phyloP scores from a whole-genome alignment of 768 basidiomycete species.

The Boletus vinaceobasis region DNA sequence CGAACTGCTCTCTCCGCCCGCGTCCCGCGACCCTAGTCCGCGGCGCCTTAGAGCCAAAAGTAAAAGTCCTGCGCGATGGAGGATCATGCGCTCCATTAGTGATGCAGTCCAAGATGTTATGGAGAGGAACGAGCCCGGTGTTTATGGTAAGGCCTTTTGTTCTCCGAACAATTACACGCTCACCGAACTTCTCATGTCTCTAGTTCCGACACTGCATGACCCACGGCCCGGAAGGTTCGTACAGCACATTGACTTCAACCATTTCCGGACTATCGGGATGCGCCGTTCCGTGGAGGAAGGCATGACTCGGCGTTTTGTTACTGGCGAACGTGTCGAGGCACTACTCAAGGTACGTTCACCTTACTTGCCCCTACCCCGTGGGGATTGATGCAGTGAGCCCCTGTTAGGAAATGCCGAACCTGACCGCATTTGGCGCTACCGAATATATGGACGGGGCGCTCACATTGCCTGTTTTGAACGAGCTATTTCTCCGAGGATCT shows the following conservation, averaged over 20 bases:
- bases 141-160: constrained; percentile 56
- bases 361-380: constrained; percentile 1
- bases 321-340: constrained; percentile 76
- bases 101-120: constrained; percentile 73
- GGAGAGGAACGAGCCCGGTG: constrained; percentile 57
- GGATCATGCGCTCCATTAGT: constrained; percentile 73
- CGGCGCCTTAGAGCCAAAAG: constrained; percentile 71
- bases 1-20: constrained; percentile 74
- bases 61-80: constrained; percentile 81
- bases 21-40: constrained; percentile 82
- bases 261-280: constrained; percentile 97
- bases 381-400: background rate
- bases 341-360: constrained; percentile 61
- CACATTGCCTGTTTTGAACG: constrained; percentile 78
- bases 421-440: constrained; percentile 88
- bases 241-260: constrained; percentile 88
- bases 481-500: constrained; percentile 83
- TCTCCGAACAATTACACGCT: background rate
- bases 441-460: constrained; percentile 98
- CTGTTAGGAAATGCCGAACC: constrained; percentile 80
- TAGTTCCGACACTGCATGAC: constrained; percentile 69
- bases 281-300: constrained; percentile 89
- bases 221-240: constrained; percentile 78
- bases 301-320: constrained; percentile 87
- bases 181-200: background rate